These are phyloP conservation scores for Heimioporus sp. DNA, from an alignment of 768 basidiomycete species.

Conservation along the genomic window DNA sequence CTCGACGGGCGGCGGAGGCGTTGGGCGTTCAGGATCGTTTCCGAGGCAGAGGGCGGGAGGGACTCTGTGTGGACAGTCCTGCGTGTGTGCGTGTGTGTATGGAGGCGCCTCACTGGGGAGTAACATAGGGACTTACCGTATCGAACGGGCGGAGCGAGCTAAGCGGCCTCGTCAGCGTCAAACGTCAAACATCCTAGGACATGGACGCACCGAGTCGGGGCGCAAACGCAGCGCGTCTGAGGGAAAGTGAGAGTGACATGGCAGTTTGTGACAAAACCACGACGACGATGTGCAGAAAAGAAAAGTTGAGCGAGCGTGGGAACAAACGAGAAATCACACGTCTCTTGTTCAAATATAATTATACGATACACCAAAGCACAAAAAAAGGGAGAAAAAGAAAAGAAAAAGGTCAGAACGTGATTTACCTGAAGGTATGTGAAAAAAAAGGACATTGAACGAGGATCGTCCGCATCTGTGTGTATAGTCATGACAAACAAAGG, in stretches of 20 bases:
- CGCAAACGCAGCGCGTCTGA: constrained; percentile 49
- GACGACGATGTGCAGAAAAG: neutral
- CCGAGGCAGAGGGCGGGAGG: constrained; percentile 53
- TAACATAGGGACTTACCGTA: constrained; percentile 38
- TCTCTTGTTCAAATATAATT: neutral
- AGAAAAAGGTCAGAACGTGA: constrained; percentile 3
- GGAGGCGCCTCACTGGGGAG: too few species aligned
- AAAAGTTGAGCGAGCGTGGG: constrained; percentile 12
- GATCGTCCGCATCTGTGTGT: constrained; percentile 12
- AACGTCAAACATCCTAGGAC: neutral
- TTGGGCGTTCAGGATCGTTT: constrained; percentile 80
- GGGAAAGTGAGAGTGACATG: constrained; percentile 49
- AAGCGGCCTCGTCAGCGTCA: constrained; percentile 11
- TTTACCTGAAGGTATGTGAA: constrained; percentile 21
- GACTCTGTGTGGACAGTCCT: constrained; percentile 58
- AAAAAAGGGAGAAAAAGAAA: neutral
- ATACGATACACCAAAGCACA: constrained; percentile 11
- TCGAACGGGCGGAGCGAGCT: constrained; percentile 32
- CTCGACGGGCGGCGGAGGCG: constrained; percentile 85
- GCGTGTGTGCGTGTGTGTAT: too few species aligned
- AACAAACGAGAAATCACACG: constrained; percentile 18
- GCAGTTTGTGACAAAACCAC: constrained; percentile 18
- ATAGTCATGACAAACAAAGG: constrained; percentile 14
- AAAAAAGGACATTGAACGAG: constrained; percentile 5
- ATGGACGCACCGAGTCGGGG: constrained; percentile 27